Evolutionary conservation across 441 rosid species (phyloP), one percentile per base, ranked within the genome.

Genomic region (Arabidopsis hybrid): DNA sequence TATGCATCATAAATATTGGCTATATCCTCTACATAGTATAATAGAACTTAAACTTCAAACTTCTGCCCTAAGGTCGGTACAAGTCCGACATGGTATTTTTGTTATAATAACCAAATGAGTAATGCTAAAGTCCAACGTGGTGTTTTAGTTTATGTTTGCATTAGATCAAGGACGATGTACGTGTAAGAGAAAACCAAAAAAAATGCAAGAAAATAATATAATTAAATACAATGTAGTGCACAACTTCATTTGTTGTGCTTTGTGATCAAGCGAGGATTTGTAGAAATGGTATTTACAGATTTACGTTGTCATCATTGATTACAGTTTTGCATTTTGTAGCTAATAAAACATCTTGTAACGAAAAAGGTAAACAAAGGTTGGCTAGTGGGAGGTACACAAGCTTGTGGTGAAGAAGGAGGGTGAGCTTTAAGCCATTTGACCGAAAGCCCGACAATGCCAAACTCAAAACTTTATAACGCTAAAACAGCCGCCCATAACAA

Each of bases 361-460:
- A 11, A 61, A 61, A 68, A 32, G 58, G 74, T 55, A 55, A 69
- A 76, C 42, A 7, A 76, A 55, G 45, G 74, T 76, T 62, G 65
- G 79, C 65, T 16, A 69, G 52, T 26, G 32, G 18, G 70, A 62
- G 40, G 31, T 62, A 63, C 36, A 61, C 32, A 75, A 52, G 13
- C 35, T 68, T 52, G 74, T 75, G 73, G 64, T 45, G 74, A 14
- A 26, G 62, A 32, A 61, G 42, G 21, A 42, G 31, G 1, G 34
- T 10, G 74, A 45, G 75, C 10, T 60, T 21, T n/a, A 62, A 62
- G 60, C 50, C 75, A 62, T 38, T 75, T 55, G 60, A 69, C 60
- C 74, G 29, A 63, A 49, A 56, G 49, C 46, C 60, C 3, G 63
- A 76, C 53, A 63, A 56, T 69, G 79, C 79, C 79, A 76, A 69